A percentile compares a stretch with the other conserved stretches of the same genome.
Evolutionary conservation across 2,329 filamentous ascomycete species (phyloP).

Genomic region (Colletotrichum echinochloae): DNA sequence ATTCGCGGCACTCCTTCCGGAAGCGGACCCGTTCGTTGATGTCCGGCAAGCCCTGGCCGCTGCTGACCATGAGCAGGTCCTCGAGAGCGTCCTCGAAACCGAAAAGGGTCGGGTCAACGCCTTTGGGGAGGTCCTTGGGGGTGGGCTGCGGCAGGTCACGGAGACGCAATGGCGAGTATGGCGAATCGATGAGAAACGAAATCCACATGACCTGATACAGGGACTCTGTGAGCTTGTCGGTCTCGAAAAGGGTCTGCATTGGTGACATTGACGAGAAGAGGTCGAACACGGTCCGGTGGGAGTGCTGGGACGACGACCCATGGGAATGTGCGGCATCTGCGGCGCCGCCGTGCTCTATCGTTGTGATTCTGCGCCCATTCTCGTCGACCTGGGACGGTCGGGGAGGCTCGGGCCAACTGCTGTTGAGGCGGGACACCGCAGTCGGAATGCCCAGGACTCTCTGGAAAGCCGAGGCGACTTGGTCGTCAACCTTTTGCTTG

Average conservation of each 20-base stretch:
- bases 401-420: constrained; percentile 32
- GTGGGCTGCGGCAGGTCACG: constrained; percentile 60
- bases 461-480: constrained; percentile 48
- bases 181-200: constrained; percentile 53
- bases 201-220: constrained; percentile 45
- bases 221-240: constrained; percentile 38
- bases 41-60: constrained; percentile 56
- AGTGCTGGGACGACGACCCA: constrained; percentile 8
- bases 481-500: constrained; percentile 55
- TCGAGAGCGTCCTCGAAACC: constrained; percentile 70
- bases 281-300: constrained; percentile 28
- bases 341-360: not conserved
- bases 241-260: constrained; percentile 29
- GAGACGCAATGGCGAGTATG: constrained; percentile 60
- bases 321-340: constrained; percentile 1
- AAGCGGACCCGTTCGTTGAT: constrained; percentile 52
- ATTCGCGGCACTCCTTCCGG: constrained; percentile 51
- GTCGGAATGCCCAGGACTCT: constrained; percentile 45
- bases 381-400: constrained; percentile 23
- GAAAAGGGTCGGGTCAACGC: constrained; percentile 54
- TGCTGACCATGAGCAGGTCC: constrained; percentile 64
- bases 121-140: constrained; percentile 57
- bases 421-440: constrained; percentile 45
- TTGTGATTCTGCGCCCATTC: not conserved
- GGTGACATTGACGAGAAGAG: constrained; percentile 31